These are phyloP conservation scores for Coniochaeta sp. DNA, from an alignment of 2,329 filamentous ascomycete genomes.

Conservation along the genomic window DNA sequence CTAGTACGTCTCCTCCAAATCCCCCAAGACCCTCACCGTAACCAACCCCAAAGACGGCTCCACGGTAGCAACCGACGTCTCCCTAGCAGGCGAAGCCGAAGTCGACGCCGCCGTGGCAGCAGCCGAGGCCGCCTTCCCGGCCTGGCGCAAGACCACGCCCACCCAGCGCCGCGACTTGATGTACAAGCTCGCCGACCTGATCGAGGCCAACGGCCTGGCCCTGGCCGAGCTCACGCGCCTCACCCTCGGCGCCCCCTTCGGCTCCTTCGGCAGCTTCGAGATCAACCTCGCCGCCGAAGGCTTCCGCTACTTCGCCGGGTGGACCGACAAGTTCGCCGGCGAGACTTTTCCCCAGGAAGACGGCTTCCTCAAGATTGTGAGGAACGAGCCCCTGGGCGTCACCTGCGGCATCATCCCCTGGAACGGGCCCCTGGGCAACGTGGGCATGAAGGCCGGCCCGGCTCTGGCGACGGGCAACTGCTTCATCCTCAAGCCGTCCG, in stretches of 20 bases:
- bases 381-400: constrained; percentile 25
- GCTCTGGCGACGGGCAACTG: constrained; percentile 35
- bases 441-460: constrained; percentile 31
- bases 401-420: constrained; percentile 27
- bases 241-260: constrained; percentile 39
- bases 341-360: constrained; percentile 32
- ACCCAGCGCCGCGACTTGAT: constrained; percentile 29
- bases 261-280: constrained; percentile 51
- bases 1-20: constrained; percentile 33
- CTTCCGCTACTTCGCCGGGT: constrained; percentile 33
- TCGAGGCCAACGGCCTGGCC: constrained; percentile 25
- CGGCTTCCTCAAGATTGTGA: constrained; percentile 32
- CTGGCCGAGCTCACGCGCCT: constrained; percentile 33
- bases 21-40: constrained; percentile 35
- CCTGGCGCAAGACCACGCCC: constrained; percentile 29
- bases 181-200: constrained; percentile 33
- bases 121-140: constrained; percentile 38
- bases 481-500: constrained; percentile 34
- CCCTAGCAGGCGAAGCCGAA: constrained; percentile 34
- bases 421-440: constrained; percentile 30
- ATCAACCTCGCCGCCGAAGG: constrained; percentile 54
- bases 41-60: constrained; percentile 41
- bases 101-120: constrained; percentile 39
- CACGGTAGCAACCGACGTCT: constrained; percentile 39
- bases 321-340: constrained; percentile 30